Base-by-base conservation (phyloP, 192 early-diverging fungal species). In the Mortierella antarctica region DNA sequence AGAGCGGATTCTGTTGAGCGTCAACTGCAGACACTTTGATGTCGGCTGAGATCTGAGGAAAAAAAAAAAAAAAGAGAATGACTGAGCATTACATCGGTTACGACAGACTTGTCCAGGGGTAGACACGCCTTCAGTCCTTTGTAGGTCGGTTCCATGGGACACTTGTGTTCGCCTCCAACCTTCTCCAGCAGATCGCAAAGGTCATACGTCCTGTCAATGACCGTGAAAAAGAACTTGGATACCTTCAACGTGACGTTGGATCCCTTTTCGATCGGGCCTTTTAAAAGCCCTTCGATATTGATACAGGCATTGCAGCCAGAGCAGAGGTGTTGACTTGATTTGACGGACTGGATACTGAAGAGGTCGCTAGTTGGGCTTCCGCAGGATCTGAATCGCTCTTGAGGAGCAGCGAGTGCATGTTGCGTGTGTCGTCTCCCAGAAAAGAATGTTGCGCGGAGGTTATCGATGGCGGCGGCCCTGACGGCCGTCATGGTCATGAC, bases 251-350 rank as follows among this genome's bases (percentile, higher is more conserved):
- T 44, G 18, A 65, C 45, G 6, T 9, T 44, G 40, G 62, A 44
- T 2, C 71, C 71, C 45, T 65, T n/a, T 10, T 50, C 49, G 48
- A 73, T 21, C 31, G 20, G 14, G 6, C 15, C 63, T 20, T 17
- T 21, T 1, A 73, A 13, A 0, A 42, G 0, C 1, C 71, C 63
- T 17, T 64, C 56, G 39, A 65, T 17, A 6, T 41, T 39, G 46
- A 73, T 51, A 49, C 71, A 73, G 13, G 71, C 71, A 0, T 59
- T 51, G 46, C 63, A 65, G 7, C 63, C 63, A 9, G 56, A 65
- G 40, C 71, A 65, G 6, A 65, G 47, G 18, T 65, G 63, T 0
- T 42, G 48, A 13, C 12, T 73, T 1, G 71, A 73, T 7, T 13
- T 18, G 6, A 73, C 41, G 0, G 54, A 41, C 20, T 6, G 8